Conservation (phyloP, 345 rosid species). For the rapeseed (Brassica napus) region Da-Ae NC_063435.1:498001-498500, state of each 20-base stretch:
- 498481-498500: background rate
- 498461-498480: slow-evolving; percentile 26
- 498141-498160: background rate
- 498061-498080: background rate
- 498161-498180: background rate
- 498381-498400: background rate
- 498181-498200: background rate
- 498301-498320: background rate
- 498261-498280: slow-evolving; percentile 28
- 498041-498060: slow-evolving; percentile 13
- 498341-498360: slow-evolving; percentile 14
- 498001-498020: too few relatives aligned
- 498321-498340: slow-evolving; percentile 14
- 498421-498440: slow-evolving; percentile 1
- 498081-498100: slow-evolving; percentile 14
- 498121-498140: slow-evolving; percentile 4
- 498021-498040: background rate
- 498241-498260: slow-evolving; percentile 39
- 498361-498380: background rate
- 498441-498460: slow-evolving; percentile 14
- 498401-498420: background rate
- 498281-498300: slow-evolving; percentile 5
- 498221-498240: background rate
- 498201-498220: slow-evolving; percentile 6
- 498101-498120: slow-evolving; percentile 35